Conservation (phyloP, 768 basidiomycete species). For the Boletellus ananas region DNA sequence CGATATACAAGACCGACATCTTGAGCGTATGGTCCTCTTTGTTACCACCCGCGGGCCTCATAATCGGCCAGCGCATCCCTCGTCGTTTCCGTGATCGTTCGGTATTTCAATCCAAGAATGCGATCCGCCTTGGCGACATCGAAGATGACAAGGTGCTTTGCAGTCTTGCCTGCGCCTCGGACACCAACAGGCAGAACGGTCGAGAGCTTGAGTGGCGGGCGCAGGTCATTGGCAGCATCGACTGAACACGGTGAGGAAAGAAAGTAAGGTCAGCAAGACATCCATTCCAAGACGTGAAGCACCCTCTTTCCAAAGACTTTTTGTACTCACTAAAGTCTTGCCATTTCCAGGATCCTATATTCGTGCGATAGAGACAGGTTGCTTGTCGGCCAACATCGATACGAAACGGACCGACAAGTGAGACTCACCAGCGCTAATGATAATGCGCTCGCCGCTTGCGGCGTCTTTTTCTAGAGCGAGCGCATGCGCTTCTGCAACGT, state of each 20-base stretch:
- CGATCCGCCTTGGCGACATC: slow-evolving; percentile 36
- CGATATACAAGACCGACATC: too few species aligned
- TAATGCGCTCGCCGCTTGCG: slow-evolving; percentile 56
- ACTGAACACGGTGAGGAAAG: too few species aligned
- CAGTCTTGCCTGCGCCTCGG: slow-evolving; percentile 30
- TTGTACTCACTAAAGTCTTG: slow-evolving; percentile 28
- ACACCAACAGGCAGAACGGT: slow-evolving; percentile 31
- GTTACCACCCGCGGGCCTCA: slow-evolving; percentile 40
- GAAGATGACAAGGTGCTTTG: slow-evolving; percentile 28
- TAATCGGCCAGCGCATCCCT: slow-evolving; percentile 42
- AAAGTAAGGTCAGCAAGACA: too few species aligned
- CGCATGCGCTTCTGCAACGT: slow-evolving; percentile 52
- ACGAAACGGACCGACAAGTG: not conserved
- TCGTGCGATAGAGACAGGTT: not conserved
- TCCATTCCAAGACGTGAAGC: too few species aligned
- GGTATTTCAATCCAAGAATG: slow-evolving; percentile 42
- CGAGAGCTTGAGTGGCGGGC: slow-evolving; percentile 30
- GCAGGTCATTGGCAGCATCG: slow-evolving; percentile 35
- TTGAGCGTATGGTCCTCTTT: not conserved
- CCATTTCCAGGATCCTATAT: slow-evolving; percentile 27
- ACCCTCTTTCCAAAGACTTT: not conserved
- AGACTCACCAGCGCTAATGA: slow-evolving; percentile 38
- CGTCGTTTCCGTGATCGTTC: slow-evolving; percentile 37
- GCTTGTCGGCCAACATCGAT: not conserved
- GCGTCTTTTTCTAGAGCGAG: slow-evolving; percentile 47